These are phyloP conservation scores for Ophiostoma tasmaniense DNA, from an alignment of 2,329 filamentous ascomycete species.

Conservation along the genomic window DNA sequence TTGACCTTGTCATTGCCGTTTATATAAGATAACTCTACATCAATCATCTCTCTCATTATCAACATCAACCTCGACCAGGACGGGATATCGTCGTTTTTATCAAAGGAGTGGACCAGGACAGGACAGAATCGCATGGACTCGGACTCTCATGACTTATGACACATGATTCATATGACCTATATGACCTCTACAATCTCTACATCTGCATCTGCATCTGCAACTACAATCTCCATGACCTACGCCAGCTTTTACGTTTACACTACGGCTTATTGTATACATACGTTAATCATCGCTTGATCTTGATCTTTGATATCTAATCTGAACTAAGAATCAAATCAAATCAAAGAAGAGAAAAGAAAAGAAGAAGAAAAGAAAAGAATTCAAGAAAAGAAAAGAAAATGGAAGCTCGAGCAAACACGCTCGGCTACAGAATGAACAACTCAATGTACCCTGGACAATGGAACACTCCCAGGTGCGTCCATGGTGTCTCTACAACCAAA, in stretches of 20 bases:
- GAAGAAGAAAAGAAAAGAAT: neutral
- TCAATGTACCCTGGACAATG: slow-evolving; percentile 14
- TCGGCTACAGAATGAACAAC: slow-evolving; percentile 14
- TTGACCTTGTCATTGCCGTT: neutral
- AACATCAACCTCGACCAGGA: no score
- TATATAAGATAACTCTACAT: neutral
- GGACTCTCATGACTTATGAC: neutral
- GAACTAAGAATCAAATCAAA: no score
- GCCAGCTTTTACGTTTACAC: neutral
- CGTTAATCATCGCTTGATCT: neutral
- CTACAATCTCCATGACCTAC: neutral
- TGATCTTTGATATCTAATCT: no score
- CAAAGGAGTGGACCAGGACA: no score
- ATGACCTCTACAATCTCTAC: neutral
- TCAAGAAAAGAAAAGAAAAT: neutral
- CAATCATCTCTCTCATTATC: no score
- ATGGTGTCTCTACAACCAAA: no score
- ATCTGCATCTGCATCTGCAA: neutral
- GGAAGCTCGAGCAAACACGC: slow-evolving; percentile 11
- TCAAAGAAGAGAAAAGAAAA: no score
- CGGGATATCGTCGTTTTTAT: no score
- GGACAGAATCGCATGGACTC: no score
- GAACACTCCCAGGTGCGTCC: slow-evolving; percentile 20
- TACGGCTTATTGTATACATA: neutral
- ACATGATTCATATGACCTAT: neutral